Base-by-base conservation (phyloP, 495 filamentous ascomycete genomes). In the Stereocaulon alpinum region DNA sequence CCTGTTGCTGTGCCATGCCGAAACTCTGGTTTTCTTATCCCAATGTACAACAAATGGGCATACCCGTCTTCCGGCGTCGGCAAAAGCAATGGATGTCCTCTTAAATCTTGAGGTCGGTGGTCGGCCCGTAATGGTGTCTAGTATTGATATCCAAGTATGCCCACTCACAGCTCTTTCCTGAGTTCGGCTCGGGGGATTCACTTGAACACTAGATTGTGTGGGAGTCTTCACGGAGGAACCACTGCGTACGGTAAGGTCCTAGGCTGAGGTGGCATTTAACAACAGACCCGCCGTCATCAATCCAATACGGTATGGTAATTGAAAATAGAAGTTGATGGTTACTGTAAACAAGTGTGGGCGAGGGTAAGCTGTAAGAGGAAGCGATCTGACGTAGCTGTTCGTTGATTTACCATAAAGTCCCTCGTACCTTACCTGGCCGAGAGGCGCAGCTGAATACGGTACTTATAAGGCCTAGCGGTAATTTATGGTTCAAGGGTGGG, bases 1-100 rank as follows among this genome's bases (percentile, higher is more conserved):
- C 74, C 65, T 75, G 76, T 70, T 78, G 80, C 70, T 85, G 82
- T 45, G 81, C 78, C 81, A 84, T 84, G 66, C 14, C 60, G 27
- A 15, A 24, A 40, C 24, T 32, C 4, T 47, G 6, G 24, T 14
- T n/a, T 34, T 40, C 22, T 37, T 44, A 52, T 32, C 49, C 30
- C 9, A 37, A 37, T 18, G 29, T n/a, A 18, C 49, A 52, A 30
- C n/a, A 6, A 52, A 20, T 37, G n/a, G 49, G 15, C 49, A 52
- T 18, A 34, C 29, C 49, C 29, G 15, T 37, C 27, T 29, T 52
- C 34, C 49, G 49, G 49, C 49, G 29, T 17, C 15, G 49, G 30
- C 0, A 18, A 37, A 52, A 20, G 30, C 18, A 29, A 30, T 15
- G 29, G 17, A 52, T 18, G 2, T 17, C 10, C 49, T 55, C 29